Evolutionary conservation across 805 yeast species (phyloP).

Genomic region (Hagleromyces aurorensis): DNA sequence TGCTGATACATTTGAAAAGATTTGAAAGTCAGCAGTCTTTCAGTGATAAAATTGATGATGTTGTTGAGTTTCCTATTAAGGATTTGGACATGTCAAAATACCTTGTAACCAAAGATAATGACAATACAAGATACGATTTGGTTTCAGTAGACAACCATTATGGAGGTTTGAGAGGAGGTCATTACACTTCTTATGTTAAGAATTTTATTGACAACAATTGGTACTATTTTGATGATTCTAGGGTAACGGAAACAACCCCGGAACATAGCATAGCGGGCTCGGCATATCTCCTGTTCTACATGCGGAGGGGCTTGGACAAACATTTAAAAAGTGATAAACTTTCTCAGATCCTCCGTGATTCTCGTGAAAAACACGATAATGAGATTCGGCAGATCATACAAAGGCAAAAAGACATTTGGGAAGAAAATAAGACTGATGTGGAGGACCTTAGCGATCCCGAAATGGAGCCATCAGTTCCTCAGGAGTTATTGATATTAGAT

Average conservation of each 20-base stretch:
- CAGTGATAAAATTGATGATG: conserved; percentile 81
- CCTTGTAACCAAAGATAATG: conserved; percentile 33
- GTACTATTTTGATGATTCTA: conserved; percentile 87
- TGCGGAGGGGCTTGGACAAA: conserved; percentile 36
- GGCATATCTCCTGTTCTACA: conserved; percentile 81
- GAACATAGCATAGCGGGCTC: conserved; percentile 59
- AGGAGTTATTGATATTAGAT: background rate
- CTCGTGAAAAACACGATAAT: conserved; percentile 32
- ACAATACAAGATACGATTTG: conserved; percentile 59
- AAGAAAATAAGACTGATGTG: conserved; percentile 18
- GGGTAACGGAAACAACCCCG: conserved; percentile 57
- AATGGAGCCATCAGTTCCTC: background rate
- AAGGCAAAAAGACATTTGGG: conserved; percentile 23
- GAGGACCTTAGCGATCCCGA: conserved; percentile 19
- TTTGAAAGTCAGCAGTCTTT: conserved; percentile 78
- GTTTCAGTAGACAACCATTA: conserved; percentile 92
- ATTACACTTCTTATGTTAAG: conserved; percentile 84
- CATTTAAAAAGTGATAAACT: conserved; percentile 44
- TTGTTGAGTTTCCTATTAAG: conserved; percentile 80
- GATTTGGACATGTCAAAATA: conserved; percentile 67
- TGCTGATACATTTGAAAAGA: conserved; percentile 83
- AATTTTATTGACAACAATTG: conserved; percentile 70
- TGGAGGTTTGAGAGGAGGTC: conserved; percentile 97
- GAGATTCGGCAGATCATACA: conserved; percentile 16
- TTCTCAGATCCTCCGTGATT: conserved; percentile 33